phyloP scores from a whole-genome alignment of 345 rosid genomes.

The Salix suchowensis region DNA sequence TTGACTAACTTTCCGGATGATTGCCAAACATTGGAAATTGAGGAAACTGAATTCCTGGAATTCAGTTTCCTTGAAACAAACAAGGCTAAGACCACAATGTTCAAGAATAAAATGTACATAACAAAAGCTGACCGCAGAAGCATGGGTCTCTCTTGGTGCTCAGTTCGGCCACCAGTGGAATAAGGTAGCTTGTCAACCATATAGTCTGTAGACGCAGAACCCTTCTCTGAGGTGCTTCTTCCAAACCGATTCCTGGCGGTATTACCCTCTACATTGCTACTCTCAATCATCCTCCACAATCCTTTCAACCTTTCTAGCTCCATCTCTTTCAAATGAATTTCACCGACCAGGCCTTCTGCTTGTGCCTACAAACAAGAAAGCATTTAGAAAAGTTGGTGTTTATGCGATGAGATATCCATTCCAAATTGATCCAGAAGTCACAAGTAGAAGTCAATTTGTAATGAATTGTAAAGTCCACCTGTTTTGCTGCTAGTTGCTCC shows the following conservation, averaged over 20 bases:
- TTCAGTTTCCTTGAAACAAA: too few relatives aligned
- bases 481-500: conserved; percentile 87
- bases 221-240: conserved; percentile 55
- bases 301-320: conserved; percentile 72
- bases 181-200: conserved; percentile 56
- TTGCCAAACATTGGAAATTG: too few relatives aligned
- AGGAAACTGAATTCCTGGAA: too few relatives aligned
- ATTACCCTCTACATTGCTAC: conserved; percentile 47
- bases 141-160: conserved; percentile 61
- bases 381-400: neutral
- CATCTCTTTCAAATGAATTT: conserved; percentile 64
- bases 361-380: conserved; percentile 49
- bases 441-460: neutral
- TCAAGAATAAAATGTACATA: conserved; percentile 70
- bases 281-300: conserved; percentile 54
- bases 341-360: conserved; percentile 78
- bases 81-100: conserved; percentile 54
- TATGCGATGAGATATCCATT: neutral
- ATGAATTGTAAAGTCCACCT: conserved; percentile 41
- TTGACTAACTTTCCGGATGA: too few relatives aligned
- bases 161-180: conserved; percentile 45
- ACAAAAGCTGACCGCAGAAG: conserved; percentile 84
- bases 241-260: conserved; percentile 64
- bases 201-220: conserved; percentile 47
- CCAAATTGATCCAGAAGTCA: neutral